Base-by-base conservation (phyloP, 2,329 filamentous ascomycete species). In the Xylaria sp. region DNA sequence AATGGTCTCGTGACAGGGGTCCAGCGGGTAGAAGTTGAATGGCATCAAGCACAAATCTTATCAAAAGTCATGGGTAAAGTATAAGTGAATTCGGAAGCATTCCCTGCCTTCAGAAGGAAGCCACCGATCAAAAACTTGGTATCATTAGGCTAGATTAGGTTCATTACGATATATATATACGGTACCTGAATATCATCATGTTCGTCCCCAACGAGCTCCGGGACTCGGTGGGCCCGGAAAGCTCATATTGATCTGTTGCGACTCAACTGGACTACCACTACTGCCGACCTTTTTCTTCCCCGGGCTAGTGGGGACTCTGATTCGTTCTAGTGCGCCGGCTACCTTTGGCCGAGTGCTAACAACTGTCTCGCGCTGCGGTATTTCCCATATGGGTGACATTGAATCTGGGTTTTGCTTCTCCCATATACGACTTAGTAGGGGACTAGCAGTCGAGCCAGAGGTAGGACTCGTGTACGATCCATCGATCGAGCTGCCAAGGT, bases 201-300 rank as follows among this genome's bases (percentile, higher is more conserved):
- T 50, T 27, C 60, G 45, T 7, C 68, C 66, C 59, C 66, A 63
- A 15, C 58, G 44, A 27, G 25, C 25, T 3, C 61, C 61, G 2
- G 65, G 73, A 20, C 70, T 69, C 25, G 74, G 74, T 33, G 74
- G 74, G 15, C 70, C 74, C 0, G 75, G 70, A 42, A 76, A 77
- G 29, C 51, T 73, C 22, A 71, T 71, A 59, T 74, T 74, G 54
- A 77, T 74, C 60, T 76, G 70, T 49, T 49, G 72, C 9, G 73
- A 73, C 68, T 77, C 75, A 13, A 77, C 72, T 0, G 75, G 76
- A 27, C 75, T 76, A 7, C 75, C 74, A 5, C 65, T 72, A 64
- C 70, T 72, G 63, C 72, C 70, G 25, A 68, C 61, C 36, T 68
- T 72, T 65, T 69, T 76, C 29, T 63, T 67, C 50, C 69, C 71